Evolutionary conservation across 306 rosid species (phyloP).

Genomic region (Gastrolobium villosum): DNA sequence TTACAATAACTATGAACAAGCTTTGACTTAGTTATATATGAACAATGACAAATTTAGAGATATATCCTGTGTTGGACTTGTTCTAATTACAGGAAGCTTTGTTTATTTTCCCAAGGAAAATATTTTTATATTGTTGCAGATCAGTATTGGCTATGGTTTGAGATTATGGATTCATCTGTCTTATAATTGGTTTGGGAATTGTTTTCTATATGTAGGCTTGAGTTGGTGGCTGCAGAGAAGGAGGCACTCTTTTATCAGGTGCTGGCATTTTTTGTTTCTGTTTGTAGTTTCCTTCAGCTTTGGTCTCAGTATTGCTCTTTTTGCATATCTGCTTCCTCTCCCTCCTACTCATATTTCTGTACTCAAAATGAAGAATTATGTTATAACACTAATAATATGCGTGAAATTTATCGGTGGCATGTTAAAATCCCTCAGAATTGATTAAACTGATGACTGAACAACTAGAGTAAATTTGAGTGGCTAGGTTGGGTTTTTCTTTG

Average conservation of each 20-base stretch:
- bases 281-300: slow-evolving; percentile 39
- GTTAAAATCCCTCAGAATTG: slow-evolving; percentile 39
- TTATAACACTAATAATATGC: slow-evolving; percentile 28
- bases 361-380: slow-evolving; percentile 30
- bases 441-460: slow-evolving; percentile 41
- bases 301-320: slow-evolving; percentile 24
- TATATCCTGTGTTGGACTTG: slow-evolving; percentile 33
- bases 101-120: slow-evolving; percentile 11
- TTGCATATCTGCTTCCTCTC: slow-evolving; percentile 39
- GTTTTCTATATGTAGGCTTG: slow-evolving; percentile 73
- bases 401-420: slow-evolving; percentile 41
- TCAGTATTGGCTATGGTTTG: slow-evolving; percentile 22
- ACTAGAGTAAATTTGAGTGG: slow-evolving; percentile 39
- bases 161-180: slow-evolving; percentile 35
- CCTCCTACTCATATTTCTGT: slow-evolving; percentile 37
- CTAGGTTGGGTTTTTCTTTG: slow-evolving; percentile 35
- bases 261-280: slow-evolving; percentile 35
- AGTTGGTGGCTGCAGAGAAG: slow-evolving; percentile 74
- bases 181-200: slow-evolving; percentile 39
- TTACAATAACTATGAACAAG: not conserved
- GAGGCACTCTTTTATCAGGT: slow-evolving; percentile 92
- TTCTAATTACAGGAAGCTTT: slow-evolving; percentile 36
- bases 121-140: slow-evolving; percentile 25
- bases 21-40: slow-evolving; percentile 7
- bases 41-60: slow-evolving; percentile 24